Evolutionary conservation across 352 stramenopile species (phyloP), one percentile per base, ranked within the genome.

Genomic region (Pythium periplocum): DNA sequence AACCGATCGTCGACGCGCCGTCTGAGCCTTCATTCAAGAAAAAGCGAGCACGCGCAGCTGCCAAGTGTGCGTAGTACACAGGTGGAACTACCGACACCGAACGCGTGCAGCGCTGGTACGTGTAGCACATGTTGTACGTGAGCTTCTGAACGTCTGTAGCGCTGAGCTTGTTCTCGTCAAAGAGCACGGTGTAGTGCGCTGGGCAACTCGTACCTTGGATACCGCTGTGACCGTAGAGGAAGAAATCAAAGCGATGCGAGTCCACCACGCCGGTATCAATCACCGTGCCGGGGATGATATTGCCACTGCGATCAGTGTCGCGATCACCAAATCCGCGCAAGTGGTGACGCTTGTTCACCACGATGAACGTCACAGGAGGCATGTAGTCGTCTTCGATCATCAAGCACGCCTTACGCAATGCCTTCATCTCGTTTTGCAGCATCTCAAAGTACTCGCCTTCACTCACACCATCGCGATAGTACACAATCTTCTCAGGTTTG

Each of bases 381-480:
- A 58, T 4, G 44, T 85, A 90, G 12, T 69, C 64, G 7, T 41
- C 30, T 36, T 80, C 63, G 30, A 92, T 59, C 49, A 71, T 73
- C 5, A 63, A 39, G 46, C 78, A 86, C 8, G 78, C 73, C 44
- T 37, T 41, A 10, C 73, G 66, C 17, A 86, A 60, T 11, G 70
- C 69, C 41, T 67, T 60, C 51, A 92, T 82, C 58, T 92, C 72
- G 2, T 58, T 57, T 48, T 88, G 66, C 31, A 90, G 58, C 9
- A 95, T 86, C 50, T 86, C 76, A 47, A 83, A 66, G 51, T 80
- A 93, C 61, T 96, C 77, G 1, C 84, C 84, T 63, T 95, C 86
- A 51, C 77, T 90, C 32, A 96, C 82, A 46, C 86, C 86, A 46
- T 94, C 86, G 31, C 86, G 83, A 56, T 93, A 94, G 60, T 92